These are phyloP conservation scores for Diaporthe caulivora DNA, from an alignment of 2,329 filamentous ascomycete genomes.

Conservation along the genomic window DNA sequence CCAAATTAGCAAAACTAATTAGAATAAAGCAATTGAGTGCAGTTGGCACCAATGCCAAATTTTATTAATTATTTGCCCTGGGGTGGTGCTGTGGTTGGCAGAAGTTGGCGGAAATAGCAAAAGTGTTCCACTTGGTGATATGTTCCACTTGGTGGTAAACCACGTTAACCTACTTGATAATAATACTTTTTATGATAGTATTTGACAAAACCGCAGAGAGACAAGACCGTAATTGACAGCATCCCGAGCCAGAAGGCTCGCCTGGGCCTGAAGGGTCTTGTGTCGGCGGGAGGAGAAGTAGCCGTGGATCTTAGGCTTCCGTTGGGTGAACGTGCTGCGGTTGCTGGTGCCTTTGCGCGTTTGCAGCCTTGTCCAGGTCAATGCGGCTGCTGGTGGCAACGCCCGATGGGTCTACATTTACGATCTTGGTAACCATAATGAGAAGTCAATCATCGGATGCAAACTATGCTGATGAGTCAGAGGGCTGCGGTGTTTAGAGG, in stretches of 20 bases:
- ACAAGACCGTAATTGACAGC: background rate
- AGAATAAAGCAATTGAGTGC: too few species aligned
- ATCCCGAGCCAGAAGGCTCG: conserved; percentile 2
- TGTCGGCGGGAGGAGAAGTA: background rate
- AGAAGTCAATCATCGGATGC: background rate
- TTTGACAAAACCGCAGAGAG: background rate
- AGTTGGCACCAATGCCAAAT: too few species aligned
- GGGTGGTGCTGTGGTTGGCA: too few species aligned
- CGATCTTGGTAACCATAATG: background rate
- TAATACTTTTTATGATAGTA: too few species aligned
- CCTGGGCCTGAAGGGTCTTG: background rate
- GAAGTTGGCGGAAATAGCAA: too few species aligned
- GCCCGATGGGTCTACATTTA: background rate
- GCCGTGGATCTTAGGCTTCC: background rate
- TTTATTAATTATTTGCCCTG: too few species aligned
- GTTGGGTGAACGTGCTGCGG: background rate
- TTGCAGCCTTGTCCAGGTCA: background rate
- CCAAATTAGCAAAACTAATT: too few species aligned
- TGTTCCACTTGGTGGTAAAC: too few species aligned
- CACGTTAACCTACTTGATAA: too few species aligned
- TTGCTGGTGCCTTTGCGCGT: background rate
- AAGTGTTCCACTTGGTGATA: too few species aligned
- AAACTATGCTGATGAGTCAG: background rate
- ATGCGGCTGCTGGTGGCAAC: background rate
- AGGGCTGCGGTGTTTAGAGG: background rate